Conservation (phyloP, 768 basidiomycete species). For the Boletellus ananiceps region DNA sequence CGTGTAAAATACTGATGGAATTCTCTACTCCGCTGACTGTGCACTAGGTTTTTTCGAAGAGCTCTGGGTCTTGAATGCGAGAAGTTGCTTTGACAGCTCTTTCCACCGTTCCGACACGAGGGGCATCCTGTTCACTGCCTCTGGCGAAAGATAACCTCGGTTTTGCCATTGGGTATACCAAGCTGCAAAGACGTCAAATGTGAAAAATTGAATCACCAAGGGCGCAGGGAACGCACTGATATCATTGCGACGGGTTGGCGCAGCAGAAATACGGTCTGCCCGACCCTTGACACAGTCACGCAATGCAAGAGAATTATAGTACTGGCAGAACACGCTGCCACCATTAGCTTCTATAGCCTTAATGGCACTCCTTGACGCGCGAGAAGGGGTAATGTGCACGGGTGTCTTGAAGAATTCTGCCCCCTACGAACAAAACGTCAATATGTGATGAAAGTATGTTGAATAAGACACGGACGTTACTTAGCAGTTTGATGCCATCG, state of each 20-base stretch:
- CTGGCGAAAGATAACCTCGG: conserved; percentile 67
- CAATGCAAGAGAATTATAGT: conserved; percentile 84
- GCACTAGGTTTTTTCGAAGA: conserved; percentile 26
- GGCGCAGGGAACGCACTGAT: conserved; percentile 53
- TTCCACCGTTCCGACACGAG: conserved; percentile 70
- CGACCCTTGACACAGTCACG: conserved; percentile 72
- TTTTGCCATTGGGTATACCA: conserved; percentile 76
- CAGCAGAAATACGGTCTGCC: conserved; percentile 66
- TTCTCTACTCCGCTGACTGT: conserved; percentile 19
- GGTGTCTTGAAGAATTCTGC: conserved; percentile 59
- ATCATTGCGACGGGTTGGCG: conserved; percentile 81
- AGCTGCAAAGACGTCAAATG: conserved; percentile 37
- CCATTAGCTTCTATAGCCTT: conserved; percentile 76
- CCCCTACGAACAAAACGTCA: conserved; percentile 42
- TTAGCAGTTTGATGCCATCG: conserved; percentile 89
- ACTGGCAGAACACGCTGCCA: conserved; percentile 84
- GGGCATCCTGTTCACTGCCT: conserved; percentile 55
- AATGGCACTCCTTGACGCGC: conserved; percentile 85
- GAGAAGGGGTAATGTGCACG: conserved; percentile 76
- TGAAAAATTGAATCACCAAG: conserved; percentile 6
- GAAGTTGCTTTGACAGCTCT: conserved; percentile 56
- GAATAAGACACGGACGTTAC: conserved; percentile 51
- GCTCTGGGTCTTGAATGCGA: conserved; percentile 41
- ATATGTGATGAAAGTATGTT: not conserved
- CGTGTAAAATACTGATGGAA: conserved; percentile 11